Evolutionary conservation across 2,329 filamentous ascomycete genomes (phyloP), one percentile per base, ranked within the genome.

Genomic region (Albophoma yamanashiensis): DNA sequence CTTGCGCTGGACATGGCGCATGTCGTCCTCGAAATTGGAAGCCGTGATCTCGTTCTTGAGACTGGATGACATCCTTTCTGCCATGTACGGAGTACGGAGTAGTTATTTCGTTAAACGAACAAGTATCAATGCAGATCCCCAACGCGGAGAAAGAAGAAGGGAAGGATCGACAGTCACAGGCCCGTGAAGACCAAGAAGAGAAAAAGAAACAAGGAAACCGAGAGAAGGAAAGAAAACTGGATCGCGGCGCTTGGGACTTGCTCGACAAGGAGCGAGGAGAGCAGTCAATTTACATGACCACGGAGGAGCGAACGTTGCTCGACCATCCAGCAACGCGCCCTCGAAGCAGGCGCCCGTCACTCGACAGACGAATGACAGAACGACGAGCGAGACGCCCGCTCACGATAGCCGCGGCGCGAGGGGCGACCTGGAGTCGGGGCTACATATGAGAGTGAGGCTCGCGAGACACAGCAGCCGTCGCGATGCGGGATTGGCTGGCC

Each of bases 21-120:
- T 71, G 58, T 81, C 76, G 61, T 76, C 71, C 68, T 83, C 79
- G 62, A 80, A 80, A 64, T 80, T 77, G 61, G 80, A 80, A 57
- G 74, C 67, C 42, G 76, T 75, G 47, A 71, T 66, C 60, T 74
- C 70, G 57, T 70, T 73, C 66, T 81, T 80, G 53, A 69, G 65
- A 31, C 65, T 66, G 50, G 65, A 64, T 38, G 68, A 67, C 62
- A 70, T 68, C 50, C 63, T 67, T 36, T 7, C 9, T 36, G 6
- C 59, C 5, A 17, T 17, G 47, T 7, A n/a, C n/a, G n/a, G n/a
- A n/a, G n/a, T n/a, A n/a, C n/a, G n/a, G n/a, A n/a, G n/a, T n/a
- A n/a, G 4, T 17, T 34, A 11, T 17, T 2, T 34, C 17, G 50
- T 14, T 8, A 34, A 36, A 36, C 22, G 7, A 20, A 14, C 27